Evolutionary conservation across 208 protist genomes (phyloP).

Genomic region (Acanthamoeba polyphaga): DNA sequence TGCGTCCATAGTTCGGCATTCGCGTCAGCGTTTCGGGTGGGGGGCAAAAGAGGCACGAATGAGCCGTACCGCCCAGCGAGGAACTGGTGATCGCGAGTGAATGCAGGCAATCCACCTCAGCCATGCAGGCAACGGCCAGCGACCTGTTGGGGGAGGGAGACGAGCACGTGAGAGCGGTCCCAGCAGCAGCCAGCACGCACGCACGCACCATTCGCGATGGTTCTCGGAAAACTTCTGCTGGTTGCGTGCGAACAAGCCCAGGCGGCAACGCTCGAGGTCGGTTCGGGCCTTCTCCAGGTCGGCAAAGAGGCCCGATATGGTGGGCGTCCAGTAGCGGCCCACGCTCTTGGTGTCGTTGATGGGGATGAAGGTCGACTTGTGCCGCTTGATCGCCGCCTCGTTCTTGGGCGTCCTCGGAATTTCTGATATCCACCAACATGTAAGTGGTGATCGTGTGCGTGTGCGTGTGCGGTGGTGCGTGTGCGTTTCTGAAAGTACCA

Average conservation of each 20-base stretch:
- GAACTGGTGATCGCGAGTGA: slow-evolving; percentile 78
- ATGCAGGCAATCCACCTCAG: slow-evolving; percentile 86
- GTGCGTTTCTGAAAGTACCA: not conserved
- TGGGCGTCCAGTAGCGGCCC: slow-evolving; percentile 53
- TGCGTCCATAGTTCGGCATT: not conserved
- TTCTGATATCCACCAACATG: not conserved
- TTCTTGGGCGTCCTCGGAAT: slow-evolving; percentile 13
- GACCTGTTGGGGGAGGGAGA: not conserved
- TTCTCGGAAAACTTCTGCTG: slow-evolving; percentile 31
- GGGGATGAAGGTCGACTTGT: not conserved
- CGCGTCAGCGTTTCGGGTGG: not conserved
- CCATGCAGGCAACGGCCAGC: slow-evolving; percentile 76
- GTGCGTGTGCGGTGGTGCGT: not conserved
- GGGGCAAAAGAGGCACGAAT: not conserved
- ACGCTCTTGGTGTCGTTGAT: slow-evolving; percentile 68
- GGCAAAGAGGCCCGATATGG: slow-evolving; percentile 28
- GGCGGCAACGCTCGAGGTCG: slow-evolving; percentile 38
- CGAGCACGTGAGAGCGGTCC: no score
- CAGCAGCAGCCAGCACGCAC: no score
- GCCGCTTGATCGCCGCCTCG: not conserved
- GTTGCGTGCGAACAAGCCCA: slow-evolving; percentile 17
- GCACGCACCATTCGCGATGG: not conserved
- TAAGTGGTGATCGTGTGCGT: not conserved
- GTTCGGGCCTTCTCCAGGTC: slow-evolving; percentile 52
- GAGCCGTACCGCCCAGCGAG: not conserved